Evolutionary conservation across 2,329 filamentous ascomycete species (phyloP).

Genomic region (Xylariales sp.): DNA sequence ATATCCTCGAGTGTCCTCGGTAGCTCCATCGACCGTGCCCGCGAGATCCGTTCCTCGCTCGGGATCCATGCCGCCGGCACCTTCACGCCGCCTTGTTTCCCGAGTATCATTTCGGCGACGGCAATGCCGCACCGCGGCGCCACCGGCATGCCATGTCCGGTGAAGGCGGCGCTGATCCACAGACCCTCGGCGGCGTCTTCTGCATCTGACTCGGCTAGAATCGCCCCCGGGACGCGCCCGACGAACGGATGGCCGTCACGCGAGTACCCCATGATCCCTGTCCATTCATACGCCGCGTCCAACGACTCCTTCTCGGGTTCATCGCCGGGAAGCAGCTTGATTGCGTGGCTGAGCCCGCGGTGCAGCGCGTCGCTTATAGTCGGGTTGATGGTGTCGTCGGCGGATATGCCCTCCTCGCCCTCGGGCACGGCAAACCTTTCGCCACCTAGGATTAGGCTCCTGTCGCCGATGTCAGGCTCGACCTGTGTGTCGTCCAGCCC

Average conservation of each 20-base stretch:
- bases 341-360: slow-evolving; percentile 53
- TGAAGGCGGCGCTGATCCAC: slow-evolving; percentile 75
- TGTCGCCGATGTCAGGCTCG: background rate
- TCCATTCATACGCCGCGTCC: slow-evolving; percentile 73
- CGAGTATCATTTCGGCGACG: slow-evolving; percentile 67
- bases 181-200: slow-evolving; percentile 60
- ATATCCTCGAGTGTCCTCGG: slow-evolving; percentile 28
- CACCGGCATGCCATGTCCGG: slow-evolving; percentile 82
- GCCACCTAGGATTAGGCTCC: slow-evolving; percentile 74
- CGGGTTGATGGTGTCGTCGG: slow-evolving; percentile 70
- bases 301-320: slow-evolving; percentile 53
- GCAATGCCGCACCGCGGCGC: slow-evolving; percentile 74
- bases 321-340: slow-evolving; percentile 54
- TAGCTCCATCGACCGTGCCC: slow-evolving; percentile 24
- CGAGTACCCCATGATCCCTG: slow-evolving; percentile 82
- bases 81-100: slow-evolving; percentile 19
- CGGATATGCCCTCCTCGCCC: slow-evolving; percentile 67
- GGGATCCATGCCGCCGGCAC: slow-evolving; percentile 30
- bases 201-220: slow-evolving; percentile 51
- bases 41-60: slow-evolving; percentile 26
- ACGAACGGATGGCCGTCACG: slow-evolving; percentile 77
- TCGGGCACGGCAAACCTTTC: slow-evolving; percentile 68
- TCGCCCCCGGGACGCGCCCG: slow-evolving; percentile 67
- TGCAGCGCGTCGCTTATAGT: slow-evolving; percentile 68
- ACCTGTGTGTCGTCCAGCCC: slow-evolving; percentile 35